phyloP scores from a whole-genome alignment of 2,329 filamentous ascomycete genomes.

The Falciphora oryzae region DNA sequence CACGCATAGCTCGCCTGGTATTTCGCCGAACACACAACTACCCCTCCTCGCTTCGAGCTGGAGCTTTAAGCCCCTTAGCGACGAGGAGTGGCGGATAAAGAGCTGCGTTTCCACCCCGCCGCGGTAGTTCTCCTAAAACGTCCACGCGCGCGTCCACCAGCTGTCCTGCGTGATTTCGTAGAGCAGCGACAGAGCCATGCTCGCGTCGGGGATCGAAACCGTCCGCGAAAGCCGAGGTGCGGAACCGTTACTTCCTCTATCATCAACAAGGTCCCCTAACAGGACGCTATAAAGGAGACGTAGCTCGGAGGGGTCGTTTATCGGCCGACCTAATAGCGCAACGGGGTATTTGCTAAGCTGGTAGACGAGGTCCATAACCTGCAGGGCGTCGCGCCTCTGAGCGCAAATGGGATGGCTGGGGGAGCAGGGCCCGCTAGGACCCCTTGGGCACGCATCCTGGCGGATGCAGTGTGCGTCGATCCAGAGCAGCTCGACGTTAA shows the following conservation, averaged over 20 bases:
- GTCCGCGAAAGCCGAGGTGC: neutral
- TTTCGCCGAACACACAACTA: no score
- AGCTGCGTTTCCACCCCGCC: conserved; percentile 23
- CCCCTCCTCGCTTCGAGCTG: no score
- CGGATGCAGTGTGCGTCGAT: conserved; percentile 25
- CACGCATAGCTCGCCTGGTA: neutral
- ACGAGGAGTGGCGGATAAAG: conserved; percentile 20
- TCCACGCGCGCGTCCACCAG: conserved; percentile 29
- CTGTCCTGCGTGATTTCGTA: conserved; percentile 20
- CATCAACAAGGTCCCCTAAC: neutral
- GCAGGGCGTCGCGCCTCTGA: conserved; percentile 21
- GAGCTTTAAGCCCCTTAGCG: conserved; percentile 19
- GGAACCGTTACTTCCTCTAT: no score
- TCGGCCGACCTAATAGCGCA: conserved; percentile 20
- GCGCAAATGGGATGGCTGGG: conserved; percentile 11
- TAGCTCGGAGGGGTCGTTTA: neutral
- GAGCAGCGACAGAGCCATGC: conserved; percentile 18
- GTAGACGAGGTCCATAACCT: conserved; percentile 29
- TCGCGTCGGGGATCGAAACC: conserved; percentile 9
- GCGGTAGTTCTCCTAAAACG: conserved; percentile 29
- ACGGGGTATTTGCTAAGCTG: conserved; percentile 23
- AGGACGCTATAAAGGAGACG: neutral
- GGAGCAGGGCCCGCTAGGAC: no score
- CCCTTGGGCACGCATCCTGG: conserved; percentile 21
- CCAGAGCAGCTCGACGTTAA: conserved; percentile 19